A percentile compares a stretch with the other conserved stretches of the same genome.
Evolutionary conservation across 2,329 filamentous ascomycete species (phyloP).

Genomic region (Ustulina deusta): DNA sequence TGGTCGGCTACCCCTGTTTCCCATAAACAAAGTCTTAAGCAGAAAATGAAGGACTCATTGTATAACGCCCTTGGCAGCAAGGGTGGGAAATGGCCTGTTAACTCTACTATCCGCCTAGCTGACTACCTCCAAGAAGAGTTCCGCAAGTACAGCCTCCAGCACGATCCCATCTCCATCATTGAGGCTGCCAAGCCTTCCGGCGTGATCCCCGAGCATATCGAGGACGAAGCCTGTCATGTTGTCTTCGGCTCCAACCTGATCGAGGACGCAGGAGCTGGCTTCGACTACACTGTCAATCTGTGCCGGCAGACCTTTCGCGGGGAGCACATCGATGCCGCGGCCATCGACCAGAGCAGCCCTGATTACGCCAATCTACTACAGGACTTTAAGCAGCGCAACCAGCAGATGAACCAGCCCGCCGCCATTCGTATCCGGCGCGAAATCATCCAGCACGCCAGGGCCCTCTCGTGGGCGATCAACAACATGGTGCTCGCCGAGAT

Average conservation of each 20-base stretch:
- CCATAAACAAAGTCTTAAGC: too few relatives aligned
- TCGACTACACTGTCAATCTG: slow-evolving; percentile 32
- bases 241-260: slow-evolving; percentile 42
- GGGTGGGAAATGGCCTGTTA: neutral
- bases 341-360: neutral
- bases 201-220: slow-evolving; percentile 4
- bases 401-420: slow-evolving; percentile 10
- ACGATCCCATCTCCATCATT: neutral
- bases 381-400: neutral
- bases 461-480: slow-evolving; percentile 38
- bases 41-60: too few relatives aligned
- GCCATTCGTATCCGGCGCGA: slow-evolving; percentile 35
- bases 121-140: neutral
- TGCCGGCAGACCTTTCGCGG: slow-evolving; percentile 33
- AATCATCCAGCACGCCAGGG: slow-evolving; percentile 40
- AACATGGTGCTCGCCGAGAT: slow-evolving; percentile 24
- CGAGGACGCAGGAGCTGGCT: slow-evolving; percentile 36
- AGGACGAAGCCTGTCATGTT: slow-evolving; percentile 26
- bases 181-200: neutral
- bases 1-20: too few relatives aligned
- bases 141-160: neutral
- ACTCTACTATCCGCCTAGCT: neutral
- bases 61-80: too few relatives aligned
- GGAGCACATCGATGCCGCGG: slow-evolving; percentile 16
- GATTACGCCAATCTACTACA: neutral